Conservation (phyloP, 73 alveolate genomes). For the Paramecium pentaurelia region DNA sequence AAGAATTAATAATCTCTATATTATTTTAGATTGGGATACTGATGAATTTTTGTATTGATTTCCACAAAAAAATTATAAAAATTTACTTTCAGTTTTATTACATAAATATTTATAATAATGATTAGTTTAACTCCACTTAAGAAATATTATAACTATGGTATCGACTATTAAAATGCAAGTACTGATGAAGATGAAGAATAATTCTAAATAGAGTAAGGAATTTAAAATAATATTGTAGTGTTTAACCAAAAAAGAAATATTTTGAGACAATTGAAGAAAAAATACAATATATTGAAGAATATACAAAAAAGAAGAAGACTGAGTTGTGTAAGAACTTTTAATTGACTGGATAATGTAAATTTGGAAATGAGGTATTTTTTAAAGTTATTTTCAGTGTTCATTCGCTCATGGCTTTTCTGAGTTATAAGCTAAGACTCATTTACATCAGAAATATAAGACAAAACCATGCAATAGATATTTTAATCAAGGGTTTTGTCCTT, state of each 20-base stretch:
- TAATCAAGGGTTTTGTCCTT: conserved; percentile 87
- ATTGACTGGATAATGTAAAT: conserved; percentile 67
- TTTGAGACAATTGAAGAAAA: conserved; percentile 46
- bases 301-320: conserved; percentile 71
- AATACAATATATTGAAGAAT: conserved; percentile 58
- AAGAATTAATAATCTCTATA: too few relatives aligned
- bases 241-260: conserved; percentile 53
- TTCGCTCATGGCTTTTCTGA: conserved; percentile 88
- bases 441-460: conserved; percentile 88
- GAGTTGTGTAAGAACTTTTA: conserved; percentile 74
- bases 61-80: too few relatives aligned
- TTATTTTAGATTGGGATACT: neutral
- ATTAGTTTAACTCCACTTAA: neutral
- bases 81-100: neutral
- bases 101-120: neutral
- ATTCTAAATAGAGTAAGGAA: neutral
- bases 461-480: conserved; percentile 86
- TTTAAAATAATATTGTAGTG: neutral
- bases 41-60: neutral
- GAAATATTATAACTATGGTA: neutral
- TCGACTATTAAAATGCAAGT: neutral
- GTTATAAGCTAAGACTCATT: conserved; percentile 75
- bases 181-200: neutral
- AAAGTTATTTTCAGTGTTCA: conserved; percentile 65
- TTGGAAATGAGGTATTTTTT: conserved; percentile 62